Conservation (phyloP, 2,329 filamentous ascomycete genomes). For the Xylariaceae sp. region DNA sequence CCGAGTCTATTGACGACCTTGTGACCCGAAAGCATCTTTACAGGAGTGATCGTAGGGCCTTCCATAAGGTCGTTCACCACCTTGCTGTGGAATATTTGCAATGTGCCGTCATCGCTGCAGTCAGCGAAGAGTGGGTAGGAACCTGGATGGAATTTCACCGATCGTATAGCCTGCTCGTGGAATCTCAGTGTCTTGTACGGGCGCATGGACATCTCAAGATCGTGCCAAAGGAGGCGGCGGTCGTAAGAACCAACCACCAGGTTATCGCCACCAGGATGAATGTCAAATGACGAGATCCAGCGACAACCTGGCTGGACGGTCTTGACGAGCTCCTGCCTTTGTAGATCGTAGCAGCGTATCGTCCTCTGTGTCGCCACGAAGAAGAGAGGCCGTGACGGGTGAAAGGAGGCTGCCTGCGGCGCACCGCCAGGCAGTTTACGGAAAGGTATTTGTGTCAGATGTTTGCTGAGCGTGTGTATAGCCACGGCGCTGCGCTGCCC, state of each 20-base stretch:
- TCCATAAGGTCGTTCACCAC: conserved; percentile 93
- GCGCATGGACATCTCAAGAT: conserved; percentile 81
- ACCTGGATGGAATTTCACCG: conserved; percentile 74
- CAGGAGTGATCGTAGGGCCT: conserved; percentile 90
- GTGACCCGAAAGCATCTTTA: conserved; percentile 91
- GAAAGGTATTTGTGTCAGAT: conserved; percentile 93
- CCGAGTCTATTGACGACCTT: conserved; percentile 79
- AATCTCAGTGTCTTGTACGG: conserved; percentile 97
- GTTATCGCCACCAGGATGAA: conserved; percentile 91
- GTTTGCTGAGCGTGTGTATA: conserved; percentile 92
- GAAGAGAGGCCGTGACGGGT: conserved; percentile 86
- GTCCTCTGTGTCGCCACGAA: conserved; percentile 94
- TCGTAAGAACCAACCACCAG: conserved; percentile 93
- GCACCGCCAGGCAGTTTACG: conserved; percentile 61
- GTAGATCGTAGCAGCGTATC: conserved; percentile 89
- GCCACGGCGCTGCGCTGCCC: conserved; percentile 76
- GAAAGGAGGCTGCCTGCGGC: conserved; percentile 87
- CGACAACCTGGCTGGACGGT: conserved; percentile 88
- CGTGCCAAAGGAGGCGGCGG: conserved; percentile 90
- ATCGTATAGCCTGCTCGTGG: conserved; percentile 84
- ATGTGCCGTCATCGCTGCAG: conserved; percentile 85
- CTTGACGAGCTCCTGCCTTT: conserved; percentile 86
- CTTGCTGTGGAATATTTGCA: conserved; percentile 96
- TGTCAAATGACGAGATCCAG: conserved; percentile 88
- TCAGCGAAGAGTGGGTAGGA: conserved; percentile 82